Percentiles rank a stretch among this genome's conserved stretches.
These are phyloP conservation scores for Leccinum imitatum DNA, from an alignment of 768 basidiomycete species.

Conservation along the genomic window DNA sequence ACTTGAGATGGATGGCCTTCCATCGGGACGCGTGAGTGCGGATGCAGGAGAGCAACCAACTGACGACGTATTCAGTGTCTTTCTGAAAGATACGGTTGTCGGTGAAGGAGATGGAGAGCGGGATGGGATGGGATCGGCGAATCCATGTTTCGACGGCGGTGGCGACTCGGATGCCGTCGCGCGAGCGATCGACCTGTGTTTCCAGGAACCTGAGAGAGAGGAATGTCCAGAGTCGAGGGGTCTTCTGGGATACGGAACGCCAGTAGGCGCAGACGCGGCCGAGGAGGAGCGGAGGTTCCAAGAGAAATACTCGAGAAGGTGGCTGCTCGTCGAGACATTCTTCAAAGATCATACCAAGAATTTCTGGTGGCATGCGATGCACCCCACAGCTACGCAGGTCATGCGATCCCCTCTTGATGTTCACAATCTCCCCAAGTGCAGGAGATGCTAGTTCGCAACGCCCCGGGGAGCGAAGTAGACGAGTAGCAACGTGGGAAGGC, in stretches of 20 bases:
- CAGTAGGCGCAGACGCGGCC: slow-evolving; percentile 27
- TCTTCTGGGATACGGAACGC: slow-evolving; percentile 19
- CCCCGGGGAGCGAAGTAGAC: not conserved
- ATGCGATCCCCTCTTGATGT: not conserved
- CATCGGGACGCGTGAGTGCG: slow-evolving; percentile 20
- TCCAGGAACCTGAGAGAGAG: slow-evolving; percentile 26
- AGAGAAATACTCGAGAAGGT: not conserved
- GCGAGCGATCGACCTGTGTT: slow-evolving; percentile 20
- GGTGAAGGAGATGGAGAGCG: slow-evolving; percentile 26
- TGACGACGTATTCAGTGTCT: slow-evolving; percentile 23
- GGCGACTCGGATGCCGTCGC: slow-evolving; percentile 16
- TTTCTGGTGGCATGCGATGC: slow-evolving; percentile 33
- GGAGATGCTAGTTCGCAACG: not conserved
- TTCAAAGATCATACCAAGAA: slow-evolving; percentile 37
- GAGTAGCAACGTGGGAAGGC: not conserved
- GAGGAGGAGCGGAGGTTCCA: slow-evolving; percentile 26
- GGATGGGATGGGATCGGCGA: slow-evolving; percentile 18
- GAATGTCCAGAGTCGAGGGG: slow-evolving; percentile 27
- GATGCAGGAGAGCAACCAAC: slow-evolving; percentile 21
- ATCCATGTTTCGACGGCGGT: slow-evolving; percentile 25
- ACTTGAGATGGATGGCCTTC: slow-evolving; percentile 27
- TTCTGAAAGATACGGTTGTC: slow-evolving; percentile 28
- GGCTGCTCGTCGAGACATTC: slow-evolving; percentile 11
- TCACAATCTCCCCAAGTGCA: not conserved
- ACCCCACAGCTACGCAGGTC: not conserved